phyloP scores from a whole-genome alignment of 2,329 filamentous ascomycete genomes.

The Diplodia sapinea region DNA sequence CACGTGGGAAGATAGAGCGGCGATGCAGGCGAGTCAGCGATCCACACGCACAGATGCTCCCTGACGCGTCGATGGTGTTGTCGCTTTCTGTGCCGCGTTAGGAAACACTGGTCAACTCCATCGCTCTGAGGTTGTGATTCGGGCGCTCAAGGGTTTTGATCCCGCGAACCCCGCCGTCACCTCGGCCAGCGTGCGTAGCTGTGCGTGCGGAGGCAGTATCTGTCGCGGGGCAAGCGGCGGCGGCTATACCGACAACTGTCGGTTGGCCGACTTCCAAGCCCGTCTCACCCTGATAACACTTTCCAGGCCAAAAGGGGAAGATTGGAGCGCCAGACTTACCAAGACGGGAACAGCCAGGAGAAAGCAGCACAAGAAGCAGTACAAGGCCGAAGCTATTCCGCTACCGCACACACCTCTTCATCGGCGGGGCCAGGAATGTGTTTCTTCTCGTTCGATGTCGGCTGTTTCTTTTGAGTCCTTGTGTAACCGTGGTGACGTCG shows the following conservation, averaged over 20 bases:
- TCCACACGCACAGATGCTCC: slow-evolving; percentile 16
- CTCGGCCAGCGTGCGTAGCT: neutral
- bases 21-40: slow-evolving; percentile 17
- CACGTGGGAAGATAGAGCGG: slow-evolving; percentile 12
- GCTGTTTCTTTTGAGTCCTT: neutral
- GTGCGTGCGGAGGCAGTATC: neutral
- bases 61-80: neutral
- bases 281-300: slow-evolving; percentile 22
- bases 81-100: slow-evolving; percentile 14
- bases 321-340: neutral
- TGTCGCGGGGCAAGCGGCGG: neutral
- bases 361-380: neutral
- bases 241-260: slow-evolving; percentile 1
- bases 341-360: neutral
- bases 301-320: neutral
- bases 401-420: neutral
- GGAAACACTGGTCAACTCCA: slow-evolving; percentile 3
- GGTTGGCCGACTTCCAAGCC: slow-evolving; percentile 22
- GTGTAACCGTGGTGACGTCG: slow-evolving; percentile 2
- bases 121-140: neutral
- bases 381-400: no score
- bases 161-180: neutral
- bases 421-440: no score
- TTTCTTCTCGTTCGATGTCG: neutral
- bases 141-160: neutral